phyloP scores from a whole-genome alignment of 2,329 filamentous ascomycete species.

The Pseudopithomyces maydicus region DNA sequence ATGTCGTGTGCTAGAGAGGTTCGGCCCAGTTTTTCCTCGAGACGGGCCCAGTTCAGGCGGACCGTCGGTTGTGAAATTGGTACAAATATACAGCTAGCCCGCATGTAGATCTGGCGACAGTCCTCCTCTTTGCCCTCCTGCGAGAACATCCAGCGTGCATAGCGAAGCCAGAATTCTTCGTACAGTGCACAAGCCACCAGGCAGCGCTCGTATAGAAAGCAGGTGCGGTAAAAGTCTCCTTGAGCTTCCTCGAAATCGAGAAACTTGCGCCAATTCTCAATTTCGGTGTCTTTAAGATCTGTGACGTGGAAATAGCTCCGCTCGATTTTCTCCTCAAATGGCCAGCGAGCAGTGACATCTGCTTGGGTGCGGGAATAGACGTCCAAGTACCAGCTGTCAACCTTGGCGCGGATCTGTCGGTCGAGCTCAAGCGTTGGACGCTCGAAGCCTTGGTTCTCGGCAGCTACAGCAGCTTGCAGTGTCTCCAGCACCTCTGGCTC shows the following conservation, averaged over 20 bases:
- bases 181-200: slow-evolving; percentile 92
- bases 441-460: slow-evolving; percentile 57
- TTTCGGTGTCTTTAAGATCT: slow-evolving; percentile 82
- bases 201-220: slow-evolving; percentile 92
- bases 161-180: slow-evolving; percentile 98
- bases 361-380: slow-evolving; percentile 80
- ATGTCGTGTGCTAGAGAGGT: slow-evolving; percentile 82
- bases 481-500: slow-evolving; percentile 69
- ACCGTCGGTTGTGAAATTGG: slow-evolving; percentile 84
- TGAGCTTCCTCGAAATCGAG: slow-evolving; percentile 93
- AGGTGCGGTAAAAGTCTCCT: slow-evolving; percentile 73
- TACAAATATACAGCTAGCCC: slow-evolving; percentile 82
- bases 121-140: slow-evolving; percentile 86
- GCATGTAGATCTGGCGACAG: slow-evolving; percentile 87
- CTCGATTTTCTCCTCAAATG: slow-evolving; percentile 92
- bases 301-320: slow-evolving; percentile 96
- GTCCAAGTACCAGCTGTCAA: slow-evolving; percentile 81
- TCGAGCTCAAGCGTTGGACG: slow-evolving; percentile 81
- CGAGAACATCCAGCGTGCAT: slow-evolving; percentile 85
- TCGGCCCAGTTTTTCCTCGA: slow-evolving; percentile 84
- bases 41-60: slow-evolving; percentile 89
- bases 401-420: slow-evolving; percentile 76
- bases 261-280: slow-evolving; percentile 93
- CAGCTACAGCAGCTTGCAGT: slow-evolving; percentile 74
- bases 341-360: slow-evolving; percentile 92